Evolutionary conservation across 2,329 filamentous ascomycete species (phyloP), one percentile per base, ranked within the genome.

Genomic region (Fusarium oligoseptatum): DNA sequence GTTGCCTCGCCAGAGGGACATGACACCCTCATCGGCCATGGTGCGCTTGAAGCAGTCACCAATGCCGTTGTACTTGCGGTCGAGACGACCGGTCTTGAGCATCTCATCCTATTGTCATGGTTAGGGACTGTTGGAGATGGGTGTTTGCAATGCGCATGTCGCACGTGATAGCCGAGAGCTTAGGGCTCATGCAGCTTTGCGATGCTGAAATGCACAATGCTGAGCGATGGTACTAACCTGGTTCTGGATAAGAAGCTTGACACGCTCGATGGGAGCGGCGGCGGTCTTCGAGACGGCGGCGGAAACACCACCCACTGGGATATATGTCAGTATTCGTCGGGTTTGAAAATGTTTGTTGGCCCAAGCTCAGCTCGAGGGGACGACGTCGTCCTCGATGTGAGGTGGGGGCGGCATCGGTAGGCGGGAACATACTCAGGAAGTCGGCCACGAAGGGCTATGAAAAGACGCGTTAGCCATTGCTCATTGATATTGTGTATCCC

Each of bases 231-330:
- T 14, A 90, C 95, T 80, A 92, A 98, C 95, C 94, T 99, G 97
- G 91, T 99, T 99, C 92, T 99, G 97, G 90, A 99, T 97, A 85
- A 99, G 94, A 85, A 99, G 97, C 95, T 99, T 99, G 90, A 99
- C 93, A 95, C 97, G 97, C 95, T 99, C 97, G 83, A 99, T 99
- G 89, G 97, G 97, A 89, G 97, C 97, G 86, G 97, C 97, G 85
- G 97, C 97, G 81, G 97, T 99, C 95, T 99, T 99, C 87, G 97
- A 99, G 93, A 99, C 95, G 88, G 97, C 97, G 88, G 97, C 97
- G 85, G 97, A 98, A 82, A 99, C 93, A 98, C 97, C 97, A 93
- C 97, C 97, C 97, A 99, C 95, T 97, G 82, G 84, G 14, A 81
- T 11, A 48, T 12, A 61, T 50, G 67, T 77, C 52, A 77, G 75